Evolutionary conservation across 306 rosid species (phyloP), one percentile per base, ranked within the genome.

Genomic region (Bauhinia variegata): DNA sequence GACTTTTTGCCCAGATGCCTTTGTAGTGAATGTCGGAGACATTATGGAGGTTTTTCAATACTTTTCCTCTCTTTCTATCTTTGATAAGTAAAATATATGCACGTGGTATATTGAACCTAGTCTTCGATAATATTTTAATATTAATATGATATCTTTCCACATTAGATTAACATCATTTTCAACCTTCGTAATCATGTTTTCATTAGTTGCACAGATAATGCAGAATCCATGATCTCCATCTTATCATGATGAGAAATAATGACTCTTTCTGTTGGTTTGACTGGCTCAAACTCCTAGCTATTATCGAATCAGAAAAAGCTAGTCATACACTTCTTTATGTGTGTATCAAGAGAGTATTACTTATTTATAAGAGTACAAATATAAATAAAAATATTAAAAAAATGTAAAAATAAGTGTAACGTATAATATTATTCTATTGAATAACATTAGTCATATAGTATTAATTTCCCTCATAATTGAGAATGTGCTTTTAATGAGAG

Each of bases 11-110:
- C 58, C 65, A 17, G 59, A 75, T 50, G 90, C 92, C 65, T 82
- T 91, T 74, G 81, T 82, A 8, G 86, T 91, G 58, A 85, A 88
- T 41, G 75, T 88, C 13, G 97, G 97, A n/a, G 97, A 92, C 77
- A 68, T 82, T 6, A 51, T 88, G 46, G 91, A 88, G 97, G 97
- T 91, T n/a, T 30, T 56, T 69, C 79, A 65, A n/a, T 56, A 12
- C 47, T 71, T 11, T 60, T 54, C 18, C 28, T 58, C 28, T 69
- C 11, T 5, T n/a, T 13, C 4, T 1, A 5, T 0, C 42, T 41
- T 74, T 49, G 1, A 34, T n/a, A 8, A 54, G 69, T 30, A 19
- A 44, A 11, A 37, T 14, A 36, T 36, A 8, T 8, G 41, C 79
- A 79, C 84, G 58, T 79, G 77, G 62, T 59, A 0, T 70, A 74